A percentile compares a stretch with the other conserved stretches of the same genome.
Conservation (phyloP, 495 filamentous ascomycete genomes). For the Penicillium roqueforti region DNA sequence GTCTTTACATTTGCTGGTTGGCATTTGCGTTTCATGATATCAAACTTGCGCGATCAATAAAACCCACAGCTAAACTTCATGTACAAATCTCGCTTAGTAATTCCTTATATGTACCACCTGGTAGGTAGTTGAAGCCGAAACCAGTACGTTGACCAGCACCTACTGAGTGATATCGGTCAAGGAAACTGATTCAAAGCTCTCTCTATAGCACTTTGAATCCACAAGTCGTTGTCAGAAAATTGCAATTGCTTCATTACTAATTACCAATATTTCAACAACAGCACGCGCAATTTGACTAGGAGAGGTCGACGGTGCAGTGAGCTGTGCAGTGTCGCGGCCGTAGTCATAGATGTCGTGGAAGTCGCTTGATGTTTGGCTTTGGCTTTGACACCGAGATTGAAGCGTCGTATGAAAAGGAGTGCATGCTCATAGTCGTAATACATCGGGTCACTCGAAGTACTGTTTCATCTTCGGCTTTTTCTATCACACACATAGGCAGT, state of each 20-base stretch:
- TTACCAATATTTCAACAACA: background rate
- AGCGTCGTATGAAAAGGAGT: too few species aligned
- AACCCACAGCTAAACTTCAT: slow-evolving; percentile 3
- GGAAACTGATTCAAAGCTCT: background rate
- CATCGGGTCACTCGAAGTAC: too few species aligned
- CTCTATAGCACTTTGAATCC: background rate
- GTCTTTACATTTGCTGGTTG: slow-evolving; percentile 18
- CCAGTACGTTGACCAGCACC: background rate
- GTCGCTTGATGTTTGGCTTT: too few species aligned
- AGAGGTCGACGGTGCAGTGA: background rate
- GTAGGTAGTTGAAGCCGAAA: background rate
- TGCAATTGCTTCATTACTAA: background rate
- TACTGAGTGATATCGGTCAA: background rate
- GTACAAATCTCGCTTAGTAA: background rate
- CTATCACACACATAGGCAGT: too few species aligned
- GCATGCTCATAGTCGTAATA: too few species aligned
- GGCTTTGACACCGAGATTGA: too few species aligned
- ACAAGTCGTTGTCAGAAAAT: background rate
- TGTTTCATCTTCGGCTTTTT: too few species aligned
- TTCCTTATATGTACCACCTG: background rate
- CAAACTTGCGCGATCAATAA: slow-evolving; percentile 15
- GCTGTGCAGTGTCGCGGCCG: background rate
- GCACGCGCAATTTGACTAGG: background rate
- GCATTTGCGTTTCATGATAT: slow-evolving; percentile 26
- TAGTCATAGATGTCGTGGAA: too few species aligned